phyloP scores from a whole-genome alignment of 2,329 filamentous ascomycete genomes.

The Hirsutella rhossiliensis region DNA sequence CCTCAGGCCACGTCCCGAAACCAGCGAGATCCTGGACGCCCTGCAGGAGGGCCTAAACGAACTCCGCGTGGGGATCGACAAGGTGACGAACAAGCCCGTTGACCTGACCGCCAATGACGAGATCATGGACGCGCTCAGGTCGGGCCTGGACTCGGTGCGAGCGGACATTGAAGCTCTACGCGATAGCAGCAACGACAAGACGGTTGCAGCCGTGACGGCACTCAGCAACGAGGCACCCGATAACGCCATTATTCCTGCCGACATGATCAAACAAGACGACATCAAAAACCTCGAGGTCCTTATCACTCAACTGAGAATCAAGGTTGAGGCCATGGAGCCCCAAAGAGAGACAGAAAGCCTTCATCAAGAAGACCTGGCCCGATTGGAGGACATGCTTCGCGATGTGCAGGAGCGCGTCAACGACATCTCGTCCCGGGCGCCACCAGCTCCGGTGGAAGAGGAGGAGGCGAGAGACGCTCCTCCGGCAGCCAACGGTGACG shows the following conservation, averaged over 20 bases:
- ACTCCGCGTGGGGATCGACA: slow-evolving; percentile 66
- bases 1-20: slow-evolving; percentile 53
- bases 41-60: slow-evolving; percentile 78
- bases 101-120: slow-evolving; percentile 82
- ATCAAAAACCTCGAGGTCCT: slow-evolving; percentile 78
- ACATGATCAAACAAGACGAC: slow-evolving; percentile 54
- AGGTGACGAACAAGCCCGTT: slow-evolving; percentile 62
- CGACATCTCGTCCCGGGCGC: slow-evolving; percentile 25
- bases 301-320: slow-evolving; percentile 69
- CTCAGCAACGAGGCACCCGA: slow-evolving; percentile 11
- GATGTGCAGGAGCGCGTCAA: slow-evolving; percentile 36
- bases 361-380: slow-evolving; percentile 41
- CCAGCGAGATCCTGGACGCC: slow-evolving; percentile 79
- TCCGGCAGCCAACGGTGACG: slow-evolving; percentile 16
- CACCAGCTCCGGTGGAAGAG: slow-evolving; percentile 6
- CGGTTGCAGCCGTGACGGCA: slow-evolving; percentile 42
- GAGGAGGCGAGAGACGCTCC: slow-evolving; percentile 9
- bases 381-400: slow-evolving; percentile 38
- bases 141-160: slow-evolving; percentile 64
- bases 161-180: slow-evolving; percentile 69
- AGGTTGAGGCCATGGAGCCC: slow-evolving; percentile 51
- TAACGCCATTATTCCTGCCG: slow-evolving; percentile 23
- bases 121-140: slow-evolving; percentile 75
- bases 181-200: slow-evolving; percentile 37
- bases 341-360: slow-evolving; percentile 18